These are phyloP conservation scores for Nyssa sinensis DNA, from an alignment of 148 eudicot genomes.

Conservation along the genomic window DNA sequence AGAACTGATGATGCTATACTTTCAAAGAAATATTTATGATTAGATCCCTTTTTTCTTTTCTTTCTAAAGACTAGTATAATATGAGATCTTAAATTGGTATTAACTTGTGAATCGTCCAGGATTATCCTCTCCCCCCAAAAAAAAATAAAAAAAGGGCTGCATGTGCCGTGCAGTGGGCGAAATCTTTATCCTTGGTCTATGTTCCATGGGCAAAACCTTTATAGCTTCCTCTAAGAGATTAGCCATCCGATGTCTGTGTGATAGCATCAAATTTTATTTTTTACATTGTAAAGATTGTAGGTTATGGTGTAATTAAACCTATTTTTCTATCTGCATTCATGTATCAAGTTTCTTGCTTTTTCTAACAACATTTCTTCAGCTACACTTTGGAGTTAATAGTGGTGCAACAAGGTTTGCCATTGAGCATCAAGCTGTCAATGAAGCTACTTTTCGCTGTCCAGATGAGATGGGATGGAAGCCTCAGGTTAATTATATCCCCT, in stretches of 20 bases:
- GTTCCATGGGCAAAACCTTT: background rate
- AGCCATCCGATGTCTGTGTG: background rate
- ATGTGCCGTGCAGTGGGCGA: too few relatives aligned
- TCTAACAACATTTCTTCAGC: slow-evolving; percentile 34
- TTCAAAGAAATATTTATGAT: background rate
- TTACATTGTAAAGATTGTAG: background rate
- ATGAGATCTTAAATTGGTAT: background rate
- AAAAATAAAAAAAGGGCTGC: too few relatives aligned
- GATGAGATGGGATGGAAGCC: slow-evolving; percentile 99
- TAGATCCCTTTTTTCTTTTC: background rate
- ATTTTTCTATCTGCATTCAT: background rate
- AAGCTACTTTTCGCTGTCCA: slow-evolving; percentile 95
- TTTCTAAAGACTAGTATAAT: background rate
- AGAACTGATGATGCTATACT: background rate
- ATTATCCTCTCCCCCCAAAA: too few relatives aligned
- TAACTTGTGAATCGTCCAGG: background rate
- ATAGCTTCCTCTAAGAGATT: background rate
- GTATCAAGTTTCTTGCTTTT: too few relatives aligned
- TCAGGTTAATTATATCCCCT: slow-evolving; percentile 50
- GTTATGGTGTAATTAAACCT: background rate
- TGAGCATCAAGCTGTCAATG: slow-evolving; percentile 87
- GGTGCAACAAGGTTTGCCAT: slow-evolving; percentile 85
- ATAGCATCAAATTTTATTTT: background rate
- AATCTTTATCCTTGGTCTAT: background rate
- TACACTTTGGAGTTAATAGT: slow-evolving; percentile 94